phyloP scores from a whole-genome alignment of 768 basidiomycete species.

The Boletus rufocinnamomeus region DNA sequence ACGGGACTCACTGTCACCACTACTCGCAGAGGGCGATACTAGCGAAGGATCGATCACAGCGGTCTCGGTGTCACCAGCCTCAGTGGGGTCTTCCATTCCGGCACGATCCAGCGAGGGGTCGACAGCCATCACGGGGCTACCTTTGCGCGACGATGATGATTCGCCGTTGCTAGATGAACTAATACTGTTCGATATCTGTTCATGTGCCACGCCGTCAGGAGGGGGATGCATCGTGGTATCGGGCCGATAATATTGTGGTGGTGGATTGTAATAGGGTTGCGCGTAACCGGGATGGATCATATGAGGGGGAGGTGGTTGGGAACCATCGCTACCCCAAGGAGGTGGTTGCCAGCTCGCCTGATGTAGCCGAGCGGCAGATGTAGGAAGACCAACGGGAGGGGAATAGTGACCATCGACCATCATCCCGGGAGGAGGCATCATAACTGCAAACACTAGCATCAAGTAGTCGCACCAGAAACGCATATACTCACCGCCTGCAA shows the following conservation, averaged over 20 bases:
- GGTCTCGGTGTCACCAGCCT: slow-evolving; percentile 15
- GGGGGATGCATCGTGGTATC: slow-evolving; percentile 27
- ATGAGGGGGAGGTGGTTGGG: slow-evolving; percentile 35
- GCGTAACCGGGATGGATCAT: slow-evolving; percentile 40
- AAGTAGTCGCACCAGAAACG: not conserved
- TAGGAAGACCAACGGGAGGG: slow-evolving; percentile 48
- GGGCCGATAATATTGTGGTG: slow-evolving; percentile 53
- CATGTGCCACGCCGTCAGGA: slow-evolving; percentile 17
- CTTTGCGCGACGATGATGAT: slow-evolving; percentile 30
- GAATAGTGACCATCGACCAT: slow-evolving; percentile 46
- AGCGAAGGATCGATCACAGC: slow-evolving; percentile 43
- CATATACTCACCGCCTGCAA: slow-evolving; percentile 40
- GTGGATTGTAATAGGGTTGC: slow-evolving; percentile 35
- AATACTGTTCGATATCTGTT: slow-evolving; percentile 28
- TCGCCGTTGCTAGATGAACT: slow-evolving; percentile 27
- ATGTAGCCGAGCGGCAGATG: slow-evolving; percentile 52
- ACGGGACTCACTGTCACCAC: slow-evolving; percentile 20
- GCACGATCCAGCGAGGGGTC: slow-evolving; percentile 25
- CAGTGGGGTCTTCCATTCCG: slow-evolving; percentile 17
- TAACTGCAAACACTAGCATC: slow-evolving; percentile 33
- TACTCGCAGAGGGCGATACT: slow-evolving; percentile 26
- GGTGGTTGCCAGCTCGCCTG: slow-evolving; percentile 45
- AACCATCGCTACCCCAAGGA: slow-evolving; percentile 38
- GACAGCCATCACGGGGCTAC: slow-evolving; percentile 29
- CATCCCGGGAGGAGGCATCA: slow-evolving; percentile 44